These are phyloP conservation scores for Solanum pennellii DNA, from an alignment of 257 asterid species.

Conservation along the genomic window DNA sequence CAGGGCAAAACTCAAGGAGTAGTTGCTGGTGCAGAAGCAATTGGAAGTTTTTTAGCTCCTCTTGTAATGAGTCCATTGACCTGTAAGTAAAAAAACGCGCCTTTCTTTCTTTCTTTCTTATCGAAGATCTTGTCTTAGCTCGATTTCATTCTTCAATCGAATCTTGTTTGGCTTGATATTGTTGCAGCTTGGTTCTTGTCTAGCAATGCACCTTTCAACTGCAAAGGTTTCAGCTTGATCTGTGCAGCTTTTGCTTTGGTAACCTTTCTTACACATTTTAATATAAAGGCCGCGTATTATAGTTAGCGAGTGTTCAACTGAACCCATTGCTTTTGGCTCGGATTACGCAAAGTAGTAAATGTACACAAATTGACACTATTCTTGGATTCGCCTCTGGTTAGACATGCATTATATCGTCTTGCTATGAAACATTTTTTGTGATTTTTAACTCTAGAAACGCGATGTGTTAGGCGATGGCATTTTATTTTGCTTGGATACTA, in stretches of 20 bases:
- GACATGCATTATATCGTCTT: neutral
- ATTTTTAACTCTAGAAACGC: neutral
- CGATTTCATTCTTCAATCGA: neutral
- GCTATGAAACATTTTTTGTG: neutral
- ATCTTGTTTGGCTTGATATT: neutral
- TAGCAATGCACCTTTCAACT: slow-evolving; percentile 66
- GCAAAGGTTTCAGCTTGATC: slow-evolving; percentile 83
- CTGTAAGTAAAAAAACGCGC: slow-evolving; percentile 30
- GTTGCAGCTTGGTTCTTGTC: slow-evolving; percentile 80
- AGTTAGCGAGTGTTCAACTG: neutral
- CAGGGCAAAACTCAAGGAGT: slow-evolving; percentile 66
- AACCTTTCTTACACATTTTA: slow-evolving; percentile 3
- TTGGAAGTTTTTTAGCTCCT: neutral
- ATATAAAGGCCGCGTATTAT: neutral
- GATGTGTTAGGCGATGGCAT: slow-evolving; percentile 39
- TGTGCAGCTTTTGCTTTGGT: slow-evolving; percentile 72
- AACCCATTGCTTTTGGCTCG: neutral
- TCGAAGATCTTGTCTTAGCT: neutral
- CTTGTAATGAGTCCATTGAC: slow-evolving; percentile 76
- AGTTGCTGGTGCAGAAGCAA: neutral
- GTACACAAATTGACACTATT: neutral
- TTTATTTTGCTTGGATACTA: slow-evolving; percentile 50
- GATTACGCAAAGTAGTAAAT: neutral
- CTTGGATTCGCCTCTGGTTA: neutral
- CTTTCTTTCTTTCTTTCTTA: neutral